Evolutionary conservation across 2,329 filamentous ascomycete genomes (phyloP).

Genomic region (Sporothrix schenckii): DNA sequence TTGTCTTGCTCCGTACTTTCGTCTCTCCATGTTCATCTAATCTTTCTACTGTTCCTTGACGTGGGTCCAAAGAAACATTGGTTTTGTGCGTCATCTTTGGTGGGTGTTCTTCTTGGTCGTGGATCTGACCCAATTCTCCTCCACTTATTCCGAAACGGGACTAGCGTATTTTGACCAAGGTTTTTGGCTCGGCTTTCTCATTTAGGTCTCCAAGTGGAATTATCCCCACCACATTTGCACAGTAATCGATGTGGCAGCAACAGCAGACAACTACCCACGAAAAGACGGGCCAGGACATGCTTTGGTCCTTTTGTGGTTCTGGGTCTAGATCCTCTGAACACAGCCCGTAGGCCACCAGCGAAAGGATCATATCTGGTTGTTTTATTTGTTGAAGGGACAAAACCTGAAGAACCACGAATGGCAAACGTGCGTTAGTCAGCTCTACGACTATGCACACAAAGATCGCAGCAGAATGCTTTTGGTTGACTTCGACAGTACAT

Average conservation of each 20-base stretch:
- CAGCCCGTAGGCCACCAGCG: background rate
- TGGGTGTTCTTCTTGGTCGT: background rate
- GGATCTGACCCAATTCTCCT: background rate
- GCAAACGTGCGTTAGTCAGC: conserved; percentile 24
- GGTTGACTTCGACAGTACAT: background rate
- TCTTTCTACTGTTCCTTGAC: conserved; percentile 6
- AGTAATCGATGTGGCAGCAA: background rate
- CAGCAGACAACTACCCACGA: background rate
- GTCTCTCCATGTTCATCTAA: conserved; percentile 9
- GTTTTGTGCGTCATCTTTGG: background rate
- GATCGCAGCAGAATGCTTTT: background rate
- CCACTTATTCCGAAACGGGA: background rate
- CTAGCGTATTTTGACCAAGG: conserved; percentile 9
- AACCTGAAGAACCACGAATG: background rate
- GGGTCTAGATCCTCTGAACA: background rate
- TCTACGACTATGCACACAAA: background rate
- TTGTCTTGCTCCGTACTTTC: background rate
- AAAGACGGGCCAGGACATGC: background rate
- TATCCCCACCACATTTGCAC: background rate
- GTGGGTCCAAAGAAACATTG: background rate
- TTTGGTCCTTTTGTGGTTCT: background rate
- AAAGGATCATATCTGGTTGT: background rate
- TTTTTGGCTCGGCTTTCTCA: background rate
- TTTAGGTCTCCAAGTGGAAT: background rate
- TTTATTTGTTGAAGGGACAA: background rate